Conservation (phyloP, 768 basidiomycete genomes). For the Suillus subluteus region DNA sequence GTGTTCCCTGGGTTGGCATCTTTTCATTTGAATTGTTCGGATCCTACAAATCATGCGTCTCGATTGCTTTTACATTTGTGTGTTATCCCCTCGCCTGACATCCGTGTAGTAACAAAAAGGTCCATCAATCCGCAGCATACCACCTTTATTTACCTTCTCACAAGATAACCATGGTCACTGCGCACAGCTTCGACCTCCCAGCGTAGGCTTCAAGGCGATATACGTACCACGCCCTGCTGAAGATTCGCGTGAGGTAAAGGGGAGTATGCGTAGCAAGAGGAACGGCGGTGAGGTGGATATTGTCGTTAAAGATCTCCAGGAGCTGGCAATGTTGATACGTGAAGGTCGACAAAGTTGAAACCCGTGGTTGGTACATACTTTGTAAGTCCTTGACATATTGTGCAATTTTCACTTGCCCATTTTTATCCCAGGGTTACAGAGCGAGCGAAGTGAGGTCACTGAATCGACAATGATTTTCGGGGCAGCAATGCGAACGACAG, state of each 20-base stretch:
- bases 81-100: not conserved
- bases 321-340: conserved; percentile 42
- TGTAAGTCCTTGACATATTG: too few relatives aligned
- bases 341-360: conserved; percentile 17
- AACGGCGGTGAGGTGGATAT: conserved; percentile 65
- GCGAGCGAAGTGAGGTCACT: not conserved
- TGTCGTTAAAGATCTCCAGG: conserved; percentile 53
- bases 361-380: not conserved
- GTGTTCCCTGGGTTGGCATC: conserved; percentile 66
- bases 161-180: conserved; percentile 65
- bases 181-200: conserved; percentile 59
- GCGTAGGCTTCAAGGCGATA: conserved; percentile 57
- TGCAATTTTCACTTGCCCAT: not conserved
- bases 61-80: not conserved
- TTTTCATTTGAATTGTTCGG: conserved; percentile 64
- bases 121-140: conserved; percentile 51
- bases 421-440: not conserved
- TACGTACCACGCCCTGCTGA: conserved; percentile 59
- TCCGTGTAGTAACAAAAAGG: conserved; percentile 41
- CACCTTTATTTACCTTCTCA: conserved; percentile 50
- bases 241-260: conserved; percentile 33
- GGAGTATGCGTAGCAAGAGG: conserved; percentile 43
- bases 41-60: conserved; percentile 65
- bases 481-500: not conserved
- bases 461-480: not conserved